Percentiles rank a stretch among this genome's conserved stretches.
phyloP scores from a whole-genome alignment of 768 basidiomycete species.

The Atractiella rhizophila region DNA sequence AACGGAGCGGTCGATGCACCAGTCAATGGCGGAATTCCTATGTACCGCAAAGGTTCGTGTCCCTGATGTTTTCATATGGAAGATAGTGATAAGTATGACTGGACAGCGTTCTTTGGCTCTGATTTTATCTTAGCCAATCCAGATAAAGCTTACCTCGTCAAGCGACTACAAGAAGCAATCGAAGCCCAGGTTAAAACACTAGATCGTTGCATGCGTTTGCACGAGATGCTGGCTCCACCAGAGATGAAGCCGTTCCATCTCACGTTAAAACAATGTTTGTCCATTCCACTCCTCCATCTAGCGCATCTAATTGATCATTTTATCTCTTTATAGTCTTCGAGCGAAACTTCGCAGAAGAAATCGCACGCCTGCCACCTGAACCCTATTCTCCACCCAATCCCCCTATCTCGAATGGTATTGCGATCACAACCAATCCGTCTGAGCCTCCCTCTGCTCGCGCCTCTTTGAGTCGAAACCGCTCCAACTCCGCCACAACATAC shows the following conservation, averaged over 20 bases:
- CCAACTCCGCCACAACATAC: no score
- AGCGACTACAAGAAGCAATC: conserved; percentile 45
- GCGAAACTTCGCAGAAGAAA: conserved; percentile 13
- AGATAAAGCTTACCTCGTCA: conserved; percentile 42
- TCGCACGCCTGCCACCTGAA: conserved; percentile 2
- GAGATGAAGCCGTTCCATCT: conserved; percentile 86
- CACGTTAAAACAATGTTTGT: conserved; percentile 36
- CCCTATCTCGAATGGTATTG: no score
- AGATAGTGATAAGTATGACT: not conserved
- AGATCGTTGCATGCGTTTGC: conserved; percentile 57
- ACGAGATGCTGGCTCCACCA: conserved; percentile 51
- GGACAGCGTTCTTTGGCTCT: conserved; percentile 37
- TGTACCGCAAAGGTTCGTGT: conserved; percentile 51
- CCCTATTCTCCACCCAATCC: not conserved
- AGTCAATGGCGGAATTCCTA: conserved; percentile 43
- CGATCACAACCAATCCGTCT: no score
- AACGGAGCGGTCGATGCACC: conserved; percentile 71
- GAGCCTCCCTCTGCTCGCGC: no score
- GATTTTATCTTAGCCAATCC: conserved; percentile 44
- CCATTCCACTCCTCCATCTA: not conserved
- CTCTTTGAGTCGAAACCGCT: no score
- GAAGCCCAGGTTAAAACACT: conserved; percentile 63
- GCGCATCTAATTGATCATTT: not conserved
- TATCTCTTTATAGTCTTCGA: conserved; percentile 12
- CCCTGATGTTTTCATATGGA: conserved; percentile 9